Conservation (phyloP, 306 rosid species). For the Pueraria montana region DNA sequence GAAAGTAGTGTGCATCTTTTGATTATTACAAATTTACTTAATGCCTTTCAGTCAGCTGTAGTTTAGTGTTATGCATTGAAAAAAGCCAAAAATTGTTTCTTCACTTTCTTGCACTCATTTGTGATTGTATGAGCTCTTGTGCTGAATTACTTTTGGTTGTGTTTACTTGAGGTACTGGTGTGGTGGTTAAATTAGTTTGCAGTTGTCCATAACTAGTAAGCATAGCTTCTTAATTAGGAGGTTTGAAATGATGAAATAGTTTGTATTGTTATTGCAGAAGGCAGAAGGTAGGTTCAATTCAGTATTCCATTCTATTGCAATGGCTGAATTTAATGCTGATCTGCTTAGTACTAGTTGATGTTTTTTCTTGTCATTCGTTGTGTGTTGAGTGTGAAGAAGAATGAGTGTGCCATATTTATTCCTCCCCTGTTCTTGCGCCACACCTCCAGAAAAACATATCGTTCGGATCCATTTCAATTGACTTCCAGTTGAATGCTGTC, state of each 20-base stretch:
- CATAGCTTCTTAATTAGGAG: slow-evolving; percentile 16
- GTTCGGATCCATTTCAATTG: too few species aligned
- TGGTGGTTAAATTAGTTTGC: slow-evolving; percentile 45
- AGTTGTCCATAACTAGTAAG: slow-evolving; percentile 22
- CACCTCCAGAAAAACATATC: too few species aligned
- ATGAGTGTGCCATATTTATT: not conserved
- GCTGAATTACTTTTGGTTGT: slow-evolving; percentile 24
- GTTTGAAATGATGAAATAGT: slow-evolving; percentile 36
- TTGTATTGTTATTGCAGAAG: slow-evolving; percentile 33
- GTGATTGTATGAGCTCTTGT: slow-evolving; percentile 44
- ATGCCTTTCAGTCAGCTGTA: slow-evolving; percentile 36
- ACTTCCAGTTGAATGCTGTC: too few species aligned
- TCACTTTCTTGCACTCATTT: slow-evolving; percentile 44
- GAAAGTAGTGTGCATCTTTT: slow-evolving; percentile 38
- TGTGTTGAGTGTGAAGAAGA: not conserved
- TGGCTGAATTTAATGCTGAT: slow-evolving; percentile 13
- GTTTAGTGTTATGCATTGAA: slow-evolving; percentile 40
- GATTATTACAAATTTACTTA: slow-evolving; percentile 41
- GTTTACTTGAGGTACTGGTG: slow-evolving; percentile 39
- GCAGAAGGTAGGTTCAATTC: slow-evolving; percentile 34
- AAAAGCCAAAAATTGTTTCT: slow-evolving; percentile 30
- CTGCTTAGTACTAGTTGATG: not conserved
- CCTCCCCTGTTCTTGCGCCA: too few species aligned
- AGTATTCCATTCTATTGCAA: slow-evolving; percentile 26
- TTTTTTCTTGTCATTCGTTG: not conserved